Evolutionary conservation across 2,329 filamentous ascomycete genomes (phyloP).

Genomic region (Orbilia javanica): DNA sequence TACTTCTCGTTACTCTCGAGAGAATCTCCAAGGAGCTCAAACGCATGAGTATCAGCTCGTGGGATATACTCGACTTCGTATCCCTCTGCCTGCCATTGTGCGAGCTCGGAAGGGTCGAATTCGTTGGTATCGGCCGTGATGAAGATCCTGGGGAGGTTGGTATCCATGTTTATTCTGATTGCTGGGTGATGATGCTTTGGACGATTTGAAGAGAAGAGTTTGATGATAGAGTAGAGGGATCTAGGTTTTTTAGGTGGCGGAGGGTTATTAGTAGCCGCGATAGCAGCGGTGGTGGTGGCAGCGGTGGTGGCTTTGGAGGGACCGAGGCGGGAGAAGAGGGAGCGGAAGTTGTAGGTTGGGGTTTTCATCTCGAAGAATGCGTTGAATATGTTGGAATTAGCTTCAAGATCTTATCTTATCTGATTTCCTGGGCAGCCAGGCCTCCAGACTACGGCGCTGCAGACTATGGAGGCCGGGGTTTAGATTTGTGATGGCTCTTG

Average conservation of each 20-base stretch:
- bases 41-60: slow-evolving; percentile 68
- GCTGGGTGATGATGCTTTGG: slow-evolving; percentile 11
- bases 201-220: neutral
- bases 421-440: neutral
- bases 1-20: slow-evolving; percentile 73
- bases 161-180: slow-evolving; percentile 31
- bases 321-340: slow-evolving; percentile 16
- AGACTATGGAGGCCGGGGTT: neutral
- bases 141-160: slow-evolving; percentile 64
- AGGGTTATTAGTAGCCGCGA: neutral
- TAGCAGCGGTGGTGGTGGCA: neutral
- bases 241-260: neutral
- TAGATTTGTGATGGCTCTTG: neutral
- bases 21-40: slow-evolving; percentile 70
- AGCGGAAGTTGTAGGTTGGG: slow-evolving; percentile 11
- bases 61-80: slow-evolving; percentile 73
- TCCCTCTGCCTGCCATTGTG: slow-evolving; percentile 73
- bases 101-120: slow-evolving; percentile 71
- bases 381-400: slow-evolving; percentile 53
- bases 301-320: slow-evolving; percentile 5
- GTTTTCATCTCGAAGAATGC: slow-evolving; percentile 34
- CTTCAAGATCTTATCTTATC: slow-evolving; percentile 25
- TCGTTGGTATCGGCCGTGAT: slow-evolving; percentile 70
- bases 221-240: neutral
- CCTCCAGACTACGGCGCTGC: neutral